These are phyloP conservation scores for Chaetomium tenue DNA, from an alignment of 495 filamentous ascomycete species.

Conservation along the genomic window DNA sequence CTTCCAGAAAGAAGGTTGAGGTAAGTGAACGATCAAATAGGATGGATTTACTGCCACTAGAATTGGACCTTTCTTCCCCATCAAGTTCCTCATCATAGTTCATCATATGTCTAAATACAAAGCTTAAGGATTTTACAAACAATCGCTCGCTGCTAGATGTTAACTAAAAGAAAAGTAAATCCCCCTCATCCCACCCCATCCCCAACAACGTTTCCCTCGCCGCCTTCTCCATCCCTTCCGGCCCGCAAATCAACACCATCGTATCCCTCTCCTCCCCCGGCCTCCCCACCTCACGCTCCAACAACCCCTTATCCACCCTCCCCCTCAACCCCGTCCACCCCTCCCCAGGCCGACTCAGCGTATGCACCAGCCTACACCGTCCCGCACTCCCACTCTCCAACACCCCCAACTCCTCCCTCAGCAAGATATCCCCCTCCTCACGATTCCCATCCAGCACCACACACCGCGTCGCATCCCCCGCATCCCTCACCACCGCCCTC, in stretches of 20 bases:
- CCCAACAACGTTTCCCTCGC: conserved; percentile 60
- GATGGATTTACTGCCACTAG: too few species aligned
- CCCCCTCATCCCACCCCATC: conserved; percentile 74
- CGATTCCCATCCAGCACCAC: conserved; percentile 79
- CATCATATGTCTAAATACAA: not conserved
- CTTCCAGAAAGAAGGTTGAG: too few species aligned
- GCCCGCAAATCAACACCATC: conserved; percentile 83
- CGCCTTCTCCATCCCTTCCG: conserved; percentile 71
- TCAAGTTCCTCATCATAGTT: not conserved
- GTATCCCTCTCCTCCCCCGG: conserved; percentile 46
- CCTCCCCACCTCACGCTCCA: conserved; percentile 58
- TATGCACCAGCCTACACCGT: conserved; percentile 68
- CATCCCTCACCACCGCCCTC: conserved; percentile 60
- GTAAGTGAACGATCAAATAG: not conserved
- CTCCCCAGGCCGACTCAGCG: conserved; percentile 62
- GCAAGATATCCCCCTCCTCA: conserved; percentile 78
- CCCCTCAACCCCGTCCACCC: conserved; percentile 71
- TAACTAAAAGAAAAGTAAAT: conserved; percentile 72
- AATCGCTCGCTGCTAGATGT: not conserved
- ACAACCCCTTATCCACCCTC: conserved; percentile 61
- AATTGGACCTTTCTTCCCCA: not conserved
- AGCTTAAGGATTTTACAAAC: not conserved
- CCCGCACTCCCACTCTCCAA: conserved; percentile 52
- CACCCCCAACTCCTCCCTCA: conserved; percentile 69
- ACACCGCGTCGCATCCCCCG: conserved; percentile 51